Evolutionary conservation across 306 rosid genomes (phyloP), one percentile per base, ranked within the genome.

Genomic region (Heteromeles arbutifolia): DNA sequence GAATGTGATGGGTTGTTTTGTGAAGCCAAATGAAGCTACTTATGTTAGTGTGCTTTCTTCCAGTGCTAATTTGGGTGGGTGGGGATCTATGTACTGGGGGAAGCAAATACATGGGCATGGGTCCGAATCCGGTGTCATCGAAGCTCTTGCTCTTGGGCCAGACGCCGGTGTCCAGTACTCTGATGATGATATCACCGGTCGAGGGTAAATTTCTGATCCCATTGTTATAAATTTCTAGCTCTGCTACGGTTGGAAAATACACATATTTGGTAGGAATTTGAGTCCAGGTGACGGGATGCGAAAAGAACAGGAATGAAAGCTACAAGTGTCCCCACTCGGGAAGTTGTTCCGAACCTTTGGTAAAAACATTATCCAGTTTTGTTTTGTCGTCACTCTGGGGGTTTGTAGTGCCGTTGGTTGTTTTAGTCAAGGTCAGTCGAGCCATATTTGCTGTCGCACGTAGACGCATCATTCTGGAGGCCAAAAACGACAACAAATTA

Each of bases 121-220:
- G 92, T 65, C 90, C 92, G 1, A 87, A 72, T 6, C 89, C 90
- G 0, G 84, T 45, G 44, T 91, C 98, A 29, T 86, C 85, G 18
- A 90, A 90, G 83, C 98, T 93, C 80, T 91, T 91, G 82, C 97
- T 93, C 74, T 93, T 96, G 1, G 96, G 98, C 96, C 93, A 91
- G 45, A 93, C 76, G 0, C 96, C 98, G 0, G 94, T 90, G 73
- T 93, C 98, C 21, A 93, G 57, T 14, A 93, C 57, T 12, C 96
- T 91, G 4, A 93, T 32, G 21, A 91, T 64, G 11, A 90, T 84
- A 2, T 91, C 97, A 62, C 78, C 59, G 0, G 13, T 0, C 37
- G 2, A 32, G 8, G 37, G 37, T 32, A 32, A 32, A 32, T 5
- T 32, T 32, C 8, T 32, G 37, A 32, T 2, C 37, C 37, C 8